These are phyloP conservation scores for Baudoinia panamericana DNA, from an alignment of 495 filamentous ascomycete species.

Conservation along the genomic window DNA sequence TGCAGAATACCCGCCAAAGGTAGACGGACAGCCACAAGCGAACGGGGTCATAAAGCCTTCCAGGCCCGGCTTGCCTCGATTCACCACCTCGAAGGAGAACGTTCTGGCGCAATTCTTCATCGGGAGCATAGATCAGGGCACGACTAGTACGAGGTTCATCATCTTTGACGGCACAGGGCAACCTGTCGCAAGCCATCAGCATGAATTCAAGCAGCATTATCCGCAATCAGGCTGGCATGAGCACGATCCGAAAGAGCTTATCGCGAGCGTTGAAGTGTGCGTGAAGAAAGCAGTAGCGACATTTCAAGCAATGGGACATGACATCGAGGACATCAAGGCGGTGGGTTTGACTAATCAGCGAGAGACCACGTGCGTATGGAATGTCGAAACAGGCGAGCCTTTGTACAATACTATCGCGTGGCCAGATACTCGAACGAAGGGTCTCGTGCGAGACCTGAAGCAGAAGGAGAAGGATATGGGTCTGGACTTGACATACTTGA, in stretches of 20 bases:
- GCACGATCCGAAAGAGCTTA: constrained; percentile 71
- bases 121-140: constrained; percentile 78
- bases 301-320: constrained; percentile 40
- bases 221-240: constrained; percentile 89
- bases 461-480: constrained; percentile 42
- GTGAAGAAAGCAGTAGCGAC: constrained; percentile 36
- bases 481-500: constrained; percentile 48
- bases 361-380: constrained; percentile 86
- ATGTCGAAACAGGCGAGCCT: constrained; percentile 70
- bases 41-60: not conserved
- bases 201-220: constrained; percentile 81
- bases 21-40: not conserved
- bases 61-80: constrained; percentile 3
- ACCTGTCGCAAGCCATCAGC: constrained; percentile 75
- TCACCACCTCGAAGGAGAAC: constrained; percentile 14
- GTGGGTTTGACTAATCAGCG: constrained; percentile 90
- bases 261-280: constrained; percentile 66
- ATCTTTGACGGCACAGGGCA: constrained; percentile 74
- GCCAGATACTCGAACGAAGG: constrained; percentile 77
- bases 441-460: constrained; percentile 72
- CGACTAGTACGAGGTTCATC: constrained; percentile 85
- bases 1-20: not conserved
- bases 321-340: constrained; percentile 57
- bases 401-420: constrained; percentile 84
- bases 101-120: too few relatives aligned